phyloP scores from a whole-genome alignment of 148 eudicot species.

The Spergularia marina region DNA sequence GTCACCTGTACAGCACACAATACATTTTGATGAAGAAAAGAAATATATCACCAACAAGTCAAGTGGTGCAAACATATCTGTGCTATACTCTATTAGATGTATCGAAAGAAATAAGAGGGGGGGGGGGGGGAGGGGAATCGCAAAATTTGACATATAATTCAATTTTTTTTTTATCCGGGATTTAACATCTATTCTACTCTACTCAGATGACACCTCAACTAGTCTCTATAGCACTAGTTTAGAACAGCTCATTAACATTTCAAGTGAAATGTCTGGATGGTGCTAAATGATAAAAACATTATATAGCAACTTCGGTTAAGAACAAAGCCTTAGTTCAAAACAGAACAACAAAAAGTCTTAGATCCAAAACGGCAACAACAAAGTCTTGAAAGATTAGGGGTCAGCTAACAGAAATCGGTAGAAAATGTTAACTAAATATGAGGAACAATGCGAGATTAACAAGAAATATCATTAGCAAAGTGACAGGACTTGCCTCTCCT shows the following conservation, averaged over 20 bases:
- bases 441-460: background rate
- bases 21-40: background rate
- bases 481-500: slow-evolving; percentile 72
- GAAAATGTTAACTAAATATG: background rate
- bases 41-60: background rate
- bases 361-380: no score
- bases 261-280: background rate
- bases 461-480: background rate
- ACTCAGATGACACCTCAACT: slow-evolving; percentile 8
- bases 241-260: background rate
- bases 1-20: slow-evolving; percentile 60
- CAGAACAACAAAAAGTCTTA: no score
- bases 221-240: background rate
- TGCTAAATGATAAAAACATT: background rate
- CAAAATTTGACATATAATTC: background rate
- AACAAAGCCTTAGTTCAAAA: no score
- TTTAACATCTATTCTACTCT: no score
- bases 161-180: background rate
- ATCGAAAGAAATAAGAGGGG: background rate
- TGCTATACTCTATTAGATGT: background rate
- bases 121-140: no score
- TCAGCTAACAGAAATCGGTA: no score
- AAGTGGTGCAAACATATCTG: background rate
- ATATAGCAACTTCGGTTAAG: background rate
- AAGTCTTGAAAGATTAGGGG: no score